Evolutionary conservation across 371 early-diverging fungal genomes (phyloP).

Genomic region (Syncephalastrum contaminatum): DNA sequence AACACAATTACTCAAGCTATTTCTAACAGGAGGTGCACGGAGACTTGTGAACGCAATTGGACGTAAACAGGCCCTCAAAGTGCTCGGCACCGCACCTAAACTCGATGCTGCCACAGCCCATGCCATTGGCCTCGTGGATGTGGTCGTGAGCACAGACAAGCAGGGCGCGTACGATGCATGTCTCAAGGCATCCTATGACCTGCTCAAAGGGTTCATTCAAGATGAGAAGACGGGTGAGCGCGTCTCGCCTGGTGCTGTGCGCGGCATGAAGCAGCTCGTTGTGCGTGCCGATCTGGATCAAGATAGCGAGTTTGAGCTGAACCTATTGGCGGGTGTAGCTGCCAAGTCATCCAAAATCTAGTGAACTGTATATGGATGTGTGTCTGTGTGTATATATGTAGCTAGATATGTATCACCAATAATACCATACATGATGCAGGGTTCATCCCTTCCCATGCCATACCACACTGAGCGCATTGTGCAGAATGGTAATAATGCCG

Average conservation of each 20-base stretch:
- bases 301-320: conserved; percentile 29
- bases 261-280: conserved; percentile 49
- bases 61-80: conserved; percentile 46
- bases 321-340: conserved; percentile 25
- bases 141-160: conserved; percentile 10
- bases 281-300: conserved; percentile 20
- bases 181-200: conserved; percentile 22
- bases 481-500: too few relatives aligned
- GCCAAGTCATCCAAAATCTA: conserved; percentile 17
- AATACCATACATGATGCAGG: neutral
- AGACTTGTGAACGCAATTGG: conserved; percentile 56
- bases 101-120: conserved; percentile 33
- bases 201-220: conserved; percentile 18
- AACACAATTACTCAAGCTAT: too few relatives aligned
- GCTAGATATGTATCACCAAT: neutral
- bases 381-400: too few relatives aligned
- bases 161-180: conserved; percentile 21
- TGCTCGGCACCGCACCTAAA: conserved; percentile 47
- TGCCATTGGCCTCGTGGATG: conserved; percentile 42
- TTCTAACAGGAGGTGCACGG: conserved; percentile 37
- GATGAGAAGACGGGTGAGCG: conserved; percentile 15
- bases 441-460: too few relatives aligned
- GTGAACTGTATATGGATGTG: neutral
- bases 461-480: too few relatives aligned
- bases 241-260: conserved; percentile 37